Conservation (phyloP, 2,329 filamentous ascomycete genomes). For the Verticillium klebahnii region DNA sequence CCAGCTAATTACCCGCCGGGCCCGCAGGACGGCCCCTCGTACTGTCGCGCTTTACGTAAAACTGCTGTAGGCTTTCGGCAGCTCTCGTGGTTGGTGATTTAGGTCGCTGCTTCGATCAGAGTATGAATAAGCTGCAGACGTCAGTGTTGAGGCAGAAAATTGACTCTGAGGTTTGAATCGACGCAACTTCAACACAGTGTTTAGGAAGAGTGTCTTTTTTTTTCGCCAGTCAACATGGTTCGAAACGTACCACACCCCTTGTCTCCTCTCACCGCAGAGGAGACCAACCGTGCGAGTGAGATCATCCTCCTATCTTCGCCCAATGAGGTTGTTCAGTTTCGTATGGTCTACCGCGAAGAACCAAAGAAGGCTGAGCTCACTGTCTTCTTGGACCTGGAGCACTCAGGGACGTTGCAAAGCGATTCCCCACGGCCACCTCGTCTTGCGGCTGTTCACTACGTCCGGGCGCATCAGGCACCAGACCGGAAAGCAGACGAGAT, state of each 20-base stretch:
- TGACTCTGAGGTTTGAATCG: neutral
- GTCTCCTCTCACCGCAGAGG: conserved; percentile 20
- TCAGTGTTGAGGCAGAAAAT: neutral
- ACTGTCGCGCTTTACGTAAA: neutral
- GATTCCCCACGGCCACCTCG: conserved; percentile 13
- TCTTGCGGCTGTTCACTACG: conserved; percentile 5
- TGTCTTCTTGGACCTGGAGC: conserved; percentile 29
- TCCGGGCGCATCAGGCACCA: conserved; percentile 13
- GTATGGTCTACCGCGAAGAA: conserved; percentile 35
- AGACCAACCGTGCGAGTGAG: conserved; percentile 28
- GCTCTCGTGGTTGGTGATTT: neutral
- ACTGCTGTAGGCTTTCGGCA: neutral
- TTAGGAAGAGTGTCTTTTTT: too few species aligned
- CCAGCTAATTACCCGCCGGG: neutral
- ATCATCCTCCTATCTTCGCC: conserved; percentile 23
- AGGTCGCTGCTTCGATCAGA: conserved; percentile 28
- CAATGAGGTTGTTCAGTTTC: conserved; percentile 26
- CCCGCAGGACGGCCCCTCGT: neutral
- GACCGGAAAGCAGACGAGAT: conserved; percentile 21
- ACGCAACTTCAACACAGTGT: neutral
- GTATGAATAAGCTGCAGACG: neutral
- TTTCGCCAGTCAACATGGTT: neutral
- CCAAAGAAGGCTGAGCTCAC: conserved; percentile 33
- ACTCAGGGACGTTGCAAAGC: conserved; percentile 15
- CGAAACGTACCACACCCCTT: conserved; percentile 24